Base-by-base conservation (phyloP, 495 filamentous ascomycete genomes). In the Hyaloscypha hepaticicola region DNA sequence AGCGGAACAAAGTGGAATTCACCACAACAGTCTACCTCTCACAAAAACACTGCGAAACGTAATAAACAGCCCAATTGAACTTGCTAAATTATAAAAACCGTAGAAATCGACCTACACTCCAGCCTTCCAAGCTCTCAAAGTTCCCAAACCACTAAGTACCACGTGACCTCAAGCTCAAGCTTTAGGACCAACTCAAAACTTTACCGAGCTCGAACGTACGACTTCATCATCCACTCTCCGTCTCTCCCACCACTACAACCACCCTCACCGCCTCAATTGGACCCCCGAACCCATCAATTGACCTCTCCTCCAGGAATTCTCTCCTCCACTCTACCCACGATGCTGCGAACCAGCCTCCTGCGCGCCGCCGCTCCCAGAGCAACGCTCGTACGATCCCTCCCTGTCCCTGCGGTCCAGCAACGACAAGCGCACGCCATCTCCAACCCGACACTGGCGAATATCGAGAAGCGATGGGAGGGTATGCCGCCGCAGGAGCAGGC, bases 401-500 rank as follows among this genome's bases (percentile, higher is more conserved):
- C 31, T 6, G 31, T 33, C 31, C 31, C 31, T 6, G 31, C 31
- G 31, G 31, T 24, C 76, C 69, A 73, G 49, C 70, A 70, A 29
- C 65, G 75, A 87, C 86, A 90, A 27, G 84, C 83, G 63, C 93
- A 96, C 77, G 93, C 95, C 73, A 95, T 99, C 80, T 91, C 92
- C 67, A 99, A 97, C 82, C 95, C 96, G 70, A 97, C 93, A 31
- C 87, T 99, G 66, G 90, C 92, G 77, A 89, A 96, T 80, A 97
- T 99, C 75, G 95, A 99, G 88, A 98, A 97, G 90, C 83, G 95
- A 79, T 99, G 95, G 95, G 95, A 99, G 82, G 84, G 76, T 62
- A 90, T 99, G 90, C 93, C 92, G 41, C 92, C 93, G 62, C 91
- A 96, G 82, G 95, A 99, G 86, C 95, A 99, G 86, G 95, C 96